Percentiles rank a stretch among this genome's conserved stretches.
These are phyloP conservation scores for Yamadazyma sp. DNA, from an alignment of 805 yeast genomes.

Conservation along the genomic window DNA sequence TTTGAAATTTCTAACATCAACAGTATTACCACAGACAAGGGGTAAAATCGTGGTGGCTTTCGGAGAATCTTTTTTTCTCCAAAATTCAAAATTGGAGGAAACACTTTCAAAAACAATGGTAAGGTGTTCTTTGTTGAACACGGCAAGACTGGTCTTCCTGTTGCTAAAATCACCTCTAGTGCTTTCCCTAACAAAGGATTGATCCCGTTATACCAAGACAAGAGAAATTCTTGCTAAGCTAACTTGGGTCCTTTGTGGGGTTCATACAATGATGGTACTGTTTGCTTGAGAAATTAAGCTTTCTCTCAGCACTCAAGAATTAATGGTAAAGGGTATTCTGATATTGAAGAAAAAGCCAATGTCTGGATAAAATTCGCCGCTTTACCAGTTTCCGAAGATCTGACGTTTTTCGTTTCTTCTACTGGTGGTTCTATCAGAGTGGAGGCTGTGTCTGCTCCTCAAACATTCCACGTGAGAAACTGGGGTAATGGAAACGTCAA, in stretches of 20 bases:
- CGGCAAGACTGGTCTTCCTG: slow-evolving; percentile 20
- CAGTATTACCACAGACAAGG: slow-evolving; percentile 17
- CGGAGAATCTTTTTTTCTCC: slow-evolving; percentile 19
- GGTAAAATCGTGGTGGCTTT: slow-evolving; percentile 24
- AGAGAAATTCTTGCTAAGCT: slow-evolving; percentile 18
- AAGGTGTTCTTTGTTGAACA: slow-evolving; percentile 20
- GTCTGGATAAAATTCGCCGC: slow-evolving; percentile 15
- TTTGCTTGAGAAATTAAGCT: slow-evolving; percentile 21
- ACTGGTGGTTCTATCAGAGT: slow-evolving; percentile 16
- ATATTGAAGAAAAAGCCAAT: slow-evolving; percentile 16
- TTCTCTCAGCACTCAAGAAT: slow-evolving; percentile 20
- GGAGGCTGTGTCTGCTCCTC: slow-evolving; percentile 18
- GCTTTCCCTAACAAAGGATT: slow-evolving; percentile 21
- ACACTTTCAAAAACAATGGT: slow-evolving; percentile 24
- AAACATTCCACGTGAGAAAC: slow-evolving; percentile 22
- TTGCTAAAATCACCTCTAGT: slow-evolving; percentile 11
- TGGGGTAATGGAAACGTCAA: slow-evolving; percentile 16
- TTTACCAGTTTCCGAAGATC: slow-evolving; percentile 13
- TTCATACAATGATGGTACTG: slow-evolving; percentile 20
- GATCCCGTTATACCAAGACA: slow-evolving; percentile 20
- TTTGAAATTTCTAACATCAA: slow-evolving; percentile 14
- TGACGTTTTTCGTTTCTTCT: slow-evolving; percentile 17
- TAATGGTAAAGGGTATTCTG: slow-evolving; percentile 25
- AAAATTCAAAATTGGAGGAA: slow-evolving; percentile 18
- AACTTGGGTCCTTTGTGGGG: slow-evolving; percentile 17